These are phyloP conservation scores for Penicillium robsamsonii DNA, from an alignment of 495 filamentous ascomycete genomes.

Conservation along the genomic window DNA sequence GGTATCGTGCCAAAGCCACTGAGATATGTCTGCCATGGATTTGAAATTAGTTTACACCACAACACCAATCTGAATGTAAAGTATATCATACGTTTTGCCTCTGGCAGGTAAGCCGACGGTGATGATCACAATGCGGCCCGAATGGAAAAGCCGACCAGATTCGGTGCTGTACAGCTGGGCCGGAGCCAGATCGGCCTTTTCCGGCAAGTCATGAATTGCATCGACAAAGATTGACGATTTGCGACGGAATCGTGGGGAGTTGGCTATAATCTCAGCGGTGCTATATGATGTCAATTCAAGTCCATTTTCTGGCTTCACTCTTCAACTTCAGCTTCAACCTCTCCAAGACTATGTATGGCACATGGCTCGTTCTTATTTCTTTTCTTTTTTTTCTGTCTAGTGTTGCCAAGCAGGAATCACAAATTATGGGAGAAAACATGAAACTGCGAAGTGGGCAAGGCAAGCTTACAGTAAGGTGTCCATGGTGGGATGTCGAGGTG, in stretches of 20 bases:
- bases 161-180: slow-evolving; percentile 98
- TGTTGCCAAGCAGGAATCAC: slow-evolving; percentile 1
- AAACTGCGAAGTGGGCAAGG: not conserved
- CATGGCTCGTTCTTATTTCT: not conserved
- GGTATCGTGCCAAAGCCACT: slow-evolving; percentile 90
- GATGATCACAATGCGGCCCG: slow-evolving; percentile 92
- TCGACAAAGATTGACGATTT: slow-evolving; percentile 95
- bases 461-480: slow-evolving; percentile 74
- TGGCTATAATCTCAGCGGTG: slow-evolving; percentile 83
- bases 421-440: not conserved
- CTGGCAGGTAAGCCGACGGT: slow-evolving; percentile 94
- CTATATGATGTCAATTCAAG: slow-evolving; percentile 29
- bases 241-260: slow-evolving; percentile 77
- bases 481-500: slow-evolving; percentile 47
- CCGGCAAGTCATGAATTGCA: slow-evolving; percentile 90
- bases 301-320: slow-evolving; percentile 2
- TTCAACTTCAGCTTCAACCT: not conserved
- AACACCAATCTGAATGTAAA: not conserved
- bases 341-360: slow-evolving; percentile 30
- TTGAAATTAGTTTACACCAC: slow-evolving; percentile 8
- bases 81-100: slow-evolving; percentile 82
- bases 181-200: slow-evolving; percentile 82
- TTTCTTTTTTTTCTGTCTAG: not conserved
- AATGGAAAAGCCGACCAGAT: slow-evolving; percentile 95
- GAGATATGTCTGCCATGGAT: slow-evolving; percentile 71